Evolutionary conservation across 2,329 filamentous ascomycete species (phyloP), one percentile per base, ranked within the genome.

Genomic region (Sclerotiophoma versabilis): DNA sequence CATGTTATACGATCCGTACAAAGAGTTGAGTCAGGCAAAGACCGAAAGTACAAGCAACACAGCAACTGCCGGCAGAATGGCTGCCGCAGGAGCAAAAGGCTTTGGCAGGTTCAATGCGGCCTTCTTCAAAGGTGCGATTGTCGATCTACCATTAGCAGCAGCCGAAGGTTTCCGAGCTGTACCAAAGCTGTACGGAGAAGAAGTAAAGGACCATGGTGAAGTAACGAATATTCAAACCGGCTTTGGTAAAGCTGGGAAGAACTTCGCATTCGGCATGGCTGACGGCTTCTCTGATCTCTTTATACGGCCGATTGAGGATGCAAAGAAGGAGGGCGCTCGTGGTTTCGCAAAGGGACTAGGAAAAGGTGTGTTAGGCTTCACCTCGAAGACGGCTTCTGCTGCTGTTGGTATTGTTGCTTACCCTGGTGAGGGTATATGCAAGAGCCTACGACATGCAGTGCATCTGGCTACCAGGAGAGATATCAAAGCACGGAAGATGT

Each of bases 1-100:
- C 52, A 83, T 89, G 5, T 85, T 70, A 11, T 29, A 50, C n/a
- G 52, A 57, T 4, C 61, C 65, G 0, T 60, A 58, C 14, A 51
- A 34, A 5, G 60, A 55, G 19, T 33, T 62, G 11, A 48, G 41
- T 26, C 49, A 49, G 7, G 25, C 43, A 5, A 43, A 55, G 7
- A 17, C 50, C 7, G 51, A 50, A n/a, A 42, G 36, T 8, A 39
- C 41, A 12, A 41, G 36, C 33, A 48, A 27, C 23, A 19, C 38
- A 17, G 38, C 42, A 6, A 43, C 27, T 23, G 62, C 62, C 9
- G 55, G 56, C 5, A 42, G 49, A 9, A 56, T 63, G 52, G 60
- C 59, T 3, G 36, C 26, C 4, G 53, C 58, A 1, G 45, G 47
- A 3, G 60, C 56, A 2, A 69, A 66, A 39, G 54, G 44, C 8